phyloP scores from a whole-genome alignment of 208 protist genomes.

The Wallacemonas collosoma region DNA sequence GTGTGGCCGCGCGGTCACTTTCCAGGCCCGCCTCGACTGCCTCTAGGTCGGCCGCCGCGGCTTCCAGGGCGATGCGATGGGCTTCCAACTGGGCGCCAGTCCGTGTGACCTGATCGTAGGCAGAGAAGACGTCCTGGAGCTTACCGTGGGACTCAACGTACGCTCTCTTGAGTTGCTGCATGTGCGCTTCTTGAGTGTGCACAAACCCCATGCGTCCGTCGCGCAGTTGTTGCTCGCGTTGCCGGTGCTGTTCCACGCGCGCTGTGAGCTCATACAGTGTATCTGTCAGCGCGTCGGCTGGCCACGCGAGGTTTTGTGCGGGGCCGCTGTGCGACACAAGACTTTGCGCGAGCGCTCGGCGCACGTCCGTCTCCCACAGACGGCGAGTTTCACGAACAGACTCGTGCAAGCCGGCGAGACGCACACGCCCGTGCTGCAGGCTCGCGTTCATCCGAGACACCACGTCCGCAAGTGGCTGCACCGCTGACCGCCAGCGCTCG shows the following conservation, averaged over 20 bases:
- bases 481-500: conserved; percentile 23
- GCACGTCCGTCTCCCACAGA: conserved; percentile 35
- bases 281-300: conserved; percentile 19
- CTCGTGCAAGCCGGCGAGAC: conserved; percentile 28
- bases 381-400: conserved; percentile 26
- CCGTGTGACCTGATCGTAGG: conserved; percentile 31
- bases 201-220: conserved; percentile 15
- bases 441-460: conserved; percentile 20
- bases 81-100: conserved; percentile 26
- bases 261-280: conserved; percentile 16
- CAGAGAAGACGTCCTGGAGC: conserved; percentile 20
- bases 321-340: conserved; percentile 17
- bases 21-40: conserved; percentile 19
- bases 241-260: conserved; percentile 18
- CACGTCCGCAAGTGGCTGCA: conserved; percentile 28
- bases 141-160: neutral
- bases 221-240: conserved; percentile 15
- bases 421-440: conserved; percentile 27
- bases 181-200: neutral
- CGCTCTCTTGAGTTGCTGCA: conserved; percentile 22
- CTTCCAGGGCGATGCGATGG: conserved; percentile 24
- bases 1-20: conserved; percentile 15
- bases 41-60: conserved; percentile 23
- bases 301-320: neutral
- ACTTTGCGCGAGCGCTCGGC: conserved; percentile 23